Base-by-base conservation (phyloP, 2,329 filamentous ascomycete species). In the Aureobasidium sp. region DNA sequence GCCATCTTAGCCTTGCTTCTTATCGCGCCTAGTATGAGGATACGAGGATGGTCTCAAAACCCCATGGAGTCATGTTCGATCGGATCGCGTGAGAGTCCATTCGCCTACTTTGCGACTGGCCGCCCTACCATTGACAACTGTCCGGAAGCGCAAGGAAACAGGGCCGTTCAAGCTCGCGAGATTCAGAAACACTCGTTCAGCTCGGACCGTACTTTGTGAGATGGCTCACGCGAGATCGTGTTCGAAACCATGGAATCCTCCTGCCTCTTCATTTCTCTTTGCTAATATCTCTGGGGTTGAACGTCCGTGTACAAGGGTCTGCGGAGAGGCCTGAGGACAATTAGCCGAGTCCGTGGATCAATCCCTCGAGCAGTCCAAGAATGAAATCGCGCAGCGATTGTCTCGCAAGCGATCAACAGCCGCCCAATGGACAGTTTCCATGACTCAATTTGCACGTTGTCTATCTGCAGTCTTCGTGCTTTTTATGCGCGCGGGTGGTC, bases 401-500 rank as follows among this genome's bases (percentile, higher is more conserved):
- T 47, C 43, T 15, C 12, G 27, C 29, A 13, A 59, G 43, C 55
- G 41, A 47, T 15, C 44, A 15, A 39, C 43, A 41, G 17, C 9
- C 13, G 34, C 26, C 44, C 34, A 50, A 48, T 29, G 44, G 34
- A 59, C 24, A 10, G 20, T 59, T 41, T 41, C 24, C 29, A n/a
- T 59, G 41, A 59, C 37, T 46, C 41, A 59, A 59, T 47, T 59
- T 27, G 26, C 55, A 47, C 55, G 55, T 46, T 37, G 41, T 37
- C 41, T 41, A 50, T 50, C 56, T 39, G 24, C 55, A 27, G 34
- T 41, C 44, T 50, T 24, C 24, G 17, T 59, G 56, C 56, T 59
- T 59, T 59, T 59, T 59, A 59, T 59, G 56, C 56, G 56, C 56
- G 56, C 56, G 43, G 27, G 36, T 59, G 44, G 55, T 41, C 8